Evolutionary conservation across 2,329 filamentous ascomycete species (phyloP).

Genomic region (Akanthomyces uredinophilus): DNA sequence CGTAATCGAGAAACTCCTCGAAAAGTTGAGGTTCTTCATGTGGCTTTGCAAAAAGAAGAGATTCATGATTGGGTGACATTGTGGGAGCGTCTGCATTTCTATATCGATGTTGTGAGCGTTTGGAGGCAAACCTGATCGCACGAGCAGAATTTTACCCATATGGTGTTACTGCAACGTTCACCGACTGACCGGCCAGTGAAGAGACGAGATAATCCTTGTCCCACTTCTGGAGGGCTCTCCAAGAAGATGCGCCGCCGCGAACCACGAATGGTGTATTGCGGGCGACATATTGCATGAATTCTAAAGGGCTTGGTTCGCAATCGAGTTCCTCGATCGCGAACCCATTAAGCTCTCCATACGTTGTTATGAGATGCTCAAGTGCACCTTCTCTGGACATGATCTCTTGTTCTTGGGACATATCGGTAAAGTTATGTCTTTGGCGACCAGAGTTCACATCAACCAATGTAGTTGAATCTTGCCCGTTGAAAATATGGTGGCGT

Average conservation of each 20-base stretch:
- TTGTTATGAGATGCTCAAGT: slow-evolving; percentile 51
- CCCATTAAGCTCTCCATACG: slow-evolving; percentile 70
- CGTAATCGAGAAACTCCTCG: slow-evolving; percentile 53
- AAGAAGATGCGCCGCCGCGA: slow-evolving; percentile 54
- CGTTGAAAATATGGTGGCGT: not conserved
- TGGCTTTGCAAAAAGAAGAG: slow-evolving; percentile 63
- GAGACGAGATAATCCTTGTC: slow-evolving; percentile 52
- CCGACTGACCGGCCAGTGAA: slow-evolving; percentile 48
- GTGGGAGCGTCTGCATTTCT: slow-evolving; percentile 37
- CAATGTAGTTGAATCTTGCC: not conserved
- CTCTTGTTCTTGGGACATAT: not conserved
- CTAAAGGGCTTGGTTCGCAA: slow-evolving; percentile 64
- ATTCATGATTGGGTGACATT: slow-evolving; percentile 20
- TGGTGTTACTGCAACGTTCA: slow-evolving; percentile 77
- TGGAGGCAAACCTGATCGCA: not conserved
- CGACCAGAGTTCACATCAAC: not conserved
- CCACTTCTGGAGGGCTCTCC: slow-evolving; percentile 62
- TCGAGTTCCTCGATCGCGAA: slow-evolving; percentile 54
- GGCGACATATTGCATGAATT: slow-evolving; percentile 74
- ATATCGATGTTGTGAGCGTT: not conserved
- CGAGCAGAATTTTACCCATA: slow-evolving; percentile 45
- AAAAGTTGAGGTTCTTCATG: slow-evolving; percentile 63
- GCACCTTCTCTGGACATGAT: slow-evolving; percentile 8
- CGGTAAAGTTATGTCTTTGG: not conserved
- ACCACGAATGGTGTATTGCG: slow-evolving; percentile 72